A percentile compares a stretch with the other conserved stretches of the same genome.
phyloP scores from a whole-genome alignment of 2,329 filamentous ascomycete genomes.

The Phialophora expanda region DNA sequence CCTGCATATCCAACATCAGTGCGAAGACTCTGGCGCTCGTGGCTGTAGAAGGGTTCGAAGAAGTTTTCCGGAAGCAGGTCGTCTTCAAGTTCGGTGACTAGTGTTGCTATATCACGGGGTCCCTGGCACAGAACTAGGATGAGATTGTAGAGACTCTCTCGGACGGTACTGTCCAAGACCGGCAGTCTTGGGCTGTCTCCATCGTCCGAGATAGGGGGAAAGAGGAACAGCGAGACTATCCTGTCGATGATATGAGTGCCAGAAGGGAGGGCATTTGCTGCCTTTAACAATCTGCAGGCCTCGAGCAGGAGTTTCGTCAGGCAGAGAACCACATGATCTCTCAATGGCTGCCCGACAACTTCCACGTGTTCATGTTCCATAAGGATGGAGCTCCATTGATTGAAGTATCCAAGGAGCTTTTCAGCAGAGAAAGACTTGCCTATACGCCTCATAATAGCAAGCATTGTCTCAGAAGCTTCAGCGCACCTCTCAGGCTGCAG shows the following conservation, averaged over 20 bases:
- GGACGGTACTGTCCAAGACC: conserved; percentile 61
- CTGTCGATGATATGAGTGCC: conserved; percentile 53
- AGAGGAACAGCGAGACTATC: conserved; percentile 69
- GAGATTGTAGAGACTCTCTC: conserved; percentile 65
- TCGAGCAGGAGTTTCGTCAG: conserved; percentile 50
- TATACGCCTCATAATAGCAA: conserved; percentile 51
- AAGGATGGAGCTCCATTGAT: conserved; percentile 51
- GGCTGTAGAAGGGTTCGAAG: conserved; percentile 27
- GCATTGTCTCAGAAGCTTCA: conserved; percentile 54
- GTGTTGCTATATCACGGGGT: conserved; percentile 51
- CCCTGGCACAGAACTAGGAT: conserved; percentile 63
- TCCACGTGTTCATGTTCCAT: conserved; percentile 52
- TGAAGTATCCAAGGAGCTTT: conserved; percentile 50
- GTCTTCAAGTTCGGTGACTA: conserved; percentile 34
- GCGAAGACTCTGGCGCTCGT: conserved; percentile 56
- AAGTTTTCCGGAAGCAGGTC: conserved; percentile 35
- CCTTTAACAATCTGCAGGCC: conserved; percentile 31
- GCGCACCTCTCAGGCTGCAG: conserved; percentile 48
- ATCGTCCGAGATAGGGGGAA: conserved; percentile 59
- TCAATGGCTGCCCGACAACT: conserved; percentile 53
- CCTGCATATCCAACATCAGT: conserved; percentile 83
- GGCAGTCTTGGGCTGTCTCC: conserved; percentile 48
- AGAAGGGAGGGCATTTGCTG: conserved; percentile 29
- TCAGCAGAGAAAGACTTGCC: conserved; percentile 47
- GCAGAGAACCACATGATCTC: conserved; percentile 52